Percentiles rank a stretch among this genome's conserved stretches.
phyloP scores from a whole-genome alignment of 129 eudicot genomes.

The Lonicera japonica region DNA sequence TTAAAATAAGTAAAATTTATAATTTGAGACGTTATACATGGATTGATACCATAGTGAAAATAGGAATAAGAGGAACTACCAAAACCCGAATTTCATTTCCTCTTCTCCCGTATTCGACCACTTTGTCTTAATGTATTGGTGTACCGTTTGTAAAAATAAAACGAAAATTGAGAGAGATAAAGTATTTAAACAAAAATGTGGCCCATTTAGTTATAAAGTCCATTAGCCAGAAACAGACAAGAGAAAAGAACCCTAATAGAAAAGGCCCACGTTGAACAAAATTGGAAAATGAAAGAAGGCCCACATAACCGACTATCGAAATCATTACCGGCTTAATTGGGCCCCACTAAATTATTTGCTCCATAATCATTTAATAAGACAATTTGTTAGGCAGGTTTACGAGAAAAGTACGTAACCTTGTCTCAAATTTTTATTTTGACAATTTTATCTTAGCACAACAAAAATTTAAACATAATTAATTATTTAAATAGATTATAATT shows the following conservation, averaged over 20 bases:
- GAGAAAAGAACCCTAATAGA: background rate
- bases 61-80: no score
- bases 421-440: background rate
- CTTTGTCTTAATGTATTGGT: no score
- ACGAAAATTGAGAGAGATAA: no score
- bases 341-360: background rate
- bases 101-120: no score
- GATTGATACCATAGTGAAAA: no score
- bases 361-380: background rate
- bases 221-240: background rate
- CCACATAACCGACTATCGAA: background rate
- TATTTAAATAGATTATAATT: no score
- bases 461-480: no score
- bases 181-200: background rate
- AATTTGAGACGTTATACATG: no score
- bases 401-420: background rate
- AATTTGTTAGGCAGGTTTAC: background rate
- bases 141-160: no score
- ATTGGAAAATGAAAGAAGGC: no score
- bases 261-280: background rate
- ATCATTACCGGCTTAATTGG: background rate
- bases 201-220: background rate
- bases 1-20: no score
- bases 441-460: background rate
- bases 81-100: no score